Evolutionary conservation across 352 stramenopile genomes (phyloP).

Genomic region (Phytophthora citricola): DNA sequence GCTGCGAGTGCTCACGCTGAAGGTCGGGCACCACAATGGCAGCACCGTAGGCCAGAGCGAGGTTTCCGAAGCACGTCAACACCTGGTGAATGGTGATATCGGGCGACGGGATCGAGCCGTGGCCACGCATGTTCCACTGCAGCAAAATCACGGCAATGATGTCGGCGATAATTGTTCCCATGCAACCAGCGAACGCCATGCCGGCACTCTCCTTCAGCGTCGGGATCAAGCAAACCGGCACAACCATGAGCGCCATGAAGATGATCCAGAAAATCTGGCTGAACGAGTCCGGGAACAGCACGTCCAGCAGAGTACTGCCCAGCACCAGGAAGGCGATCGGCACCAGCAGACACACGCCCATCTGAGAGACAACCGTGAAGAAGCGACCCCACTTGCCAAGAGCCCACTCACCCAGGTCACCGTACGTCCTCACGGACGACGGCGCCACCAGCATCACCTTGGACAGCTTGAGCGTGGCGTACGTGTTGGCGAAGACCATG

Average conservation of each 20-base stretch:
- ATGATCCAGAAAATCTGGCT: no score
- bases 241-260: no score
- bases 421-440: conserved; percentile 2
- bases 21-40: neutral
- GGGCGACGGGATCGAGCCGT: neutral
- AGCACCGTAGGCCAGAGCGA: neutral
- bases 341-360: no score
- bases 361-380: no score
- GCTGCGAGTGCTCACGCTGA: no score
- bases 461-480: conserved; percentile 50
- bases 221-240: no score
- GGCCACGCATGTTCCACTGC: neutral
- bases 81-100: neutral
- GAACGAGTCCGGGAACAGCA: no score
- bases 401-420: no score
- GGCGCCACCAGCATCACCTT: conserved; percentile 53
- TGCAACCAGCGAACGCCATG: conserved; percentile 1
- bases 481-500: conserved; percentile 62
- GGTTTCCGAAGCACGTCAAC: neutral
- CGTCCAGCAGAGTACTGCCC: no score
- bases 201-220: neutral
- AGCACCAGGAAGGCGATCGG: no score
- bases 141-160: neutral
- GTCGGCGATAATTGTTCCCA: neutral
- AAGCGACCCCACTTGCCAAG: no score